Evolutionary conservation across 1,284 basidiomycete genomes (phyloP).

Genomic region (Agroathelia rolfsii): DNA sequence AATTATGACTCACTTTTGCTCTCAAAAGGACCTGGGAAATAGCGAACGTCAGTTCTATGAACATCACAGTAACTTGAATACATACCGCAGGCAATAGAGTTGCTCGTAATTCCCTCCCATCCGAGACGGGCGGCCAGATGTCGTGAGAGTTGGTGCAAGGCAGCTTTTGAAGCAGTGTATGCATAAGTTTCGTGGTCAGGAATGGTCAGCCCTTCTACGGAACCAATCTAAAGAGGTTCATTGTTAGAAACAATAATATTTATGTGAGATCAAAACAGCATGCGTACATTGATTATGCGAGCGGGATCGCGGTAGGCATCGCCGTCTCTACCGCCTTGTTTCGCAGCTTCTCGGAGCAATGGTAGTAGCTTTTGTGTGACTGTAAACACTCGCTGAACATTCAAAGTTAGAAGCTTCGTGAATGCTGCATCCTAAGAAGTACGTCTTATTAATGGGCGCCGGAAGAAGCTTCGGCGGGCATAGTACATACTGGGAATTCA

Average conservation of each 20-base stretch:
- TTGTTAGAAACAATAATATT: background rate
- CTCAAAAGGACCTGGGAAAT: slow-evolving; percentile 31
- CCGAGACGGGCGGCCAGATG: slow-evolving; percentile 54
- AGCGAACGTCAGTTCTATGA: background rate
- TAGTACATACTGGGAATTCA: slow-evolving; percentile 36
- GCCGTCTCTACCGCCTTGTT: slow-evolving; percentile 30
- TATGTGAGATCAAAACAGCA: background rate
- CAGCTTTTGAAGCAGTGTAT: slow-evolving; percentile 60
- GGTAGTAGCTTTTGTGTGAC: slow-evolving; percentile 60
- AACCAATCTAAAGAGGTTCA: slow-evolving; percentile 42
- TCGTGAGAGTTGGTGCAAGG: slow-evolving; percentile 50
- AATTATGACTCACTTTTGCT: slow-evolving; percentile 34
- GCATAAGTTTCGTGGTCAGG: slow-evolving; percentile 58
- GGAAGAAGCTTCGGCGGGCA: slow-evolving; percentile 1
- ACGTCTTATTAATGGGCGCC: slow-evolving; percentile 8
- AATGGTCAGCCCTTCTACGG: slow-evolving; percentile 45
- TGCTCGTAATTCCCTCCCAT: slow-evolving; percentile 52
- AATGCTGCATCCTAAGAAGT: slow-evolving; percentile 38
- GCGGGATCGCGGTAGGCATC: slow-evolving; percentile 35
- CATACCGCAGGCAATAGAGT: slow-evolving; percentile 58
- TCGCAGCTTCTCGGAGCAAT: slow-evolving; percentile 42
- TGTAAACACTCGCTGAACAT: slow-evolving; percentile 63
- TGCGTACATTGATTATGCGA: slow-evolving; percentile 52
- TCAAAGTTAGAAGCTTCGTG: slow-evolving; percentile 54
- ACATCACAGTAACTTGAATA: slow-evolving; percentile 10